phyloP scores from a whole-genome alignment of 495 filamentous ascomycete species.

The Penicillium bovifimosum region DNA sequence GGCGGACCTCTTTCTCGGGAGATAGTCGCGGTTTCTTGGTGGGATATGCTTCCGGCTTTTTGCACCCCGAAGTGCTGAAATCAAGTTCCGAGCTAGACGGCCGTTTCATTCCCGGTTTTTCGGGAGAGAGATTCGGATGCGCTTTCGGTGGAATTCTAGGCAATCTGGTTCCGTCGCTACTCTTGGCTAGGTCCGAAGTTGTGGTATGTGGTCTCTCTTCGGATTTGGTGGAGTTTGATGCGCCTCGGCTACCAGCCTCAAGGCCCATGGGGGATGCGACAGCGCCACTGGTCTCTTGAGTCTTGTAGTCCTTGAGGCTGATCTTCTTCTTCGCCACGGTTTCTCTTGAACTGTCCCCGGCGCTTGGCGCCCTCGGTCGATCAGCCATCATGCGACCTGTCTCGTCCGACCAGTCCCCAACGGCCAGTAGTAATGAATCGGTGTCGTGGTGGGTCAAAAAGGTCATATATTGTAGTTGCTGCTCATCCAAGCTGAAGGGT shows the following conservation, averaged over 20 bases:
- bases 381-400: constrained; percentile 44
- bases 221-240: constrained; percentile 9
- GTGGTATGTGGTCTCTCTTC: constrained; percentile 17
- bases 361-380: constrained; percentile 31
- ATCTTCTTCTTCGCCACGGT: constrained; percentile 44
- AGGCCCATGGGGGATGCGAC: constrained; percentile 18
- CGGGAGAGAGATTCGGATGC: constrained; percentile 11
- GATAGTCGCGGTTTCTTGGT: constrained; percentile 32
- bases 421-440: constrained; percentile 42
- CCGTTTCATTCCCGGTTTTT: constrained; percentile 31
- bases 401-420: constrained; percentile 51
- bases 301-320: constrained; percentile 46
- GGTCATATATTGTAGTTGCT: constrained; percentile 51
- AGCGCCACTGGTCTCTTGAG: constrained; percentile 33
- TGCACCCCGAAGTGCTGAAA: constrained; percentile 11
- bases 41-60: constrained; percentile 17
- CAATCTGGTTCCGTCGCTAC: constrained; percentile 8
- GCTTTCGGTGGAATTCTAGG: constrained; percentile 7
- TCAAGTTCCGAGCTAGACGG: constrained; percentile 24
- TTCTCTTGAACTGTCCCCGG: constrained; percentile 22
- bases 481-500: constrained; percentile 43
- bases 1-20: constrained; percentile 20
- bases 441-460: constrained; percentile 45
- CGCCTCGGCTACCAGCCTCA: constrained; percentile 16
- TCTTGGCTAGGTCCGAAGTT: constrained; percentile 17